A percentile compares a stretch with the other conserved stretches of the same genome.
phyloP scores from a whole-genome alignment of 2,329 filamentous ascomycete genomes.

The Ophidiomyces ophidiicola region DNA sequence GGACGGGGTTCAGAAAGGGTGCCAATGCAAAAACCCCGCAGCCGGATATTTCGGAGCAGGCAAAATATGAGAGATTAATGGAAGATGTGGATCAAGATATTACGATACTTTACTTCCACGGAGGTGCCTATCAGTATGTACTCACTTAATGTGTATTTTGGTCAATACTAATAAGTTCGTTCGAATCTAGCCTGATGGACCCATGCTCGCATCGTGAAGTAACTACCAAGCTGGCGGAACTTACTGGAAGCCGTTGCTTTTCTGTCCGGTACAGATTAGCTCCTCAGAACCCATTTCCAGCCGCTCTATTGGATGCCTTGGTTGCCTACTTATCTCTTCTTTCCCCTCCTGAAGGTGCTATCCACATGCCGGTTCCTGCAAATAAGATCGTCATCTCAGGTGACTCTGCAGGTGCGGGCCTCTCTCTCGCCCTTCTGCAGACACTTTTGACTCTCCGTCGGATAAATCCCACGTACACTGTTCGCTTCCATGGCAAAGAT shows the following conservation, averaged over 20 bases:
- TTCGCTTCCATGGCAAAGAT: constrained; percentile 32
- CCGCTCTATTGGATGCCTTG: constrained; percentile 36
- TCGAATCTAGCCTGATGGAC: constrained; percentile 30
- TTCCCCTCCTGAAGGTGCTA: constrained; percentile 32
- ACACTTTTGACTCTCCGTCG: constrained; percentile 33
- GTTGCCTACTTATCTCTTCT: constrained; percentile 38
- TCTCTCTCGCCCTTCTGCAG: constrained; percentile 31
- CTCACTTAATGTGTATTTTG: not conserved
- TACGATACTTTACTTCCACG: constrained; percentile 38
- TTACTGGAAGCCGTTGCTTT: constrained; percentile 32
- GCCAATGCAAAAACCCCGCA: constrained; percentile 28
- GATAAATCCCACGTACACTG: constrained; percentile 17
- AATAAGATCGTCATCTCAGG: constrained; percentile 36
- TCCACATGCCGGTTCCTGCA: constrained; percentile 33
- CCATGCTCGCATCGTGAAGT: constrained; percentile 32
- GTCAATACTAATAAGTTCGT: constrained; percentile 1
- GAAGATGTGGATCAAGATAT: constrained; percentile 30
- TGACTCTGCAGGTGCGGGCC: constrained; percentile 37
- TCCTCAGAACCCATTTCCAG: constrained; percentile 38
- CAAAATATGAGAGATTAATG: constrained; percentile 32
- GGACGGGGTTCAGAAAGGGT: constrained; percentile 34
- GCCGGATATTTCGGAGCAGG: constrained; percentile 32
- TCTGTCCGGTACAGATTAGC: constrained; percentile 38
- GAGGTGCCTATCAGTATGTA: constrained; percentile 36
- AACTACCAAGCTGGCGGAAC: constrained; percentile 29